Evolutionary conservation across 768 basidiomycete species (phyloP).

Genomic region (Agaricus subrufescens): DNA sequence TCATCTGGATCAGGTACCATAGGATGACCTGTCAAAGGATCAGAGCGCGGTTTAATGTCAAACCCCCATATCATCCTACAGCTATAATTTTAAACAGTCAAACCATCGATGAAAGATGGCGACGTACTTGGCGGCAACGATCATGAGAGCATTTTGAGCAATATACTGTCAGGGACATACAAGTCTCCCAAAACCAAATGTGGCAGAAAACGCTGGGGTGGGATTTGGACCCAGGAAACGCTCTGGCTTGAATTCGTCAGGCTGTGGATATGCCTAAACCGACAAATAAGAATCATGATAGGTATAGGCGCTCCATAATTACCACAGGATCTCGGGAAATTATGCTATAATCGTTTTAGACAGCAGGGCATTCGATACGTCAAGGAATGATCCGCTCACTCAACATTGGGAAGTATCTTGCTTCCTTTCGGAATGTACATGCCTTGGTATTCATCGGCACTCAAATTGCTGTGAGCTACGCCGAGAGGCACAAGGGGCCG

Average conservation of each 20-base stretch:
- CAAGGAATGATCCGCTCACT: not conserved
- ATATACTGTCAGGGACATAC: slow-evolving; percentile 22
- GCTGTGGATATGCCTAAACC: slow-evolving; percentile 15
- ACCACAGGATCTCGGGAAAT: too few relatives aligned
- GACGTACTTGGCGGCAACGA: slow-evolving; percentile 16
- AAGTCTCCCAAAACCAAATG: slow-evolving; percentile 22
- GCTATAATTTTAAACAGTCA: not conserved
- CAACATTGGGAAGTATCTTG: not conserved
- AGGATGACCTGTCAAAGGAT: slow-evolving; percentile 9
- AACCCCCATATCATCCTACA: slow-evolving; percentile 20
- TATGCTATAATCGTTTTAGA: too few relatives aligned
- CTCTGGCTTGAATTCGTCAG: slow-evolving; percentile 19
- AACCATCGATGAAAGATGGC: not conserved
- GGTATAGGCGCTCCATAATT: too few relatives aligned
- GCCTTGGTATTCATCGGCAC: slow-evolving; percentile 12
- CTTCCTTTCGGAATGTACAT: slow-evolving; percentile 1
- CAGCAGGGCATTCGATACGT: not conserved
- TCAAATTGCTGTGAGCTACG: slow-evolving; percentile 11
- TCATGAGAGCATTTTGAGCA: slow-evolving; percentile 21
- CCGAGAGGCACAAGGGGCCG: slow-evolving; percentile 4
- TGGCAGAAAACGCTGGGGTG: slow-evolving; percentile 22
- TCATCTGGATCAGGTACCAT: slow-evolving; percentile 14
- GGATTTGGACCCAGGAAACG: slow-evolving; percentile 15
- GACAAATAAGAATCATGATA: too few relatives aligned
- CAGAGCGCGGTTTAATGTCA: slow-evolving; percentile 12